Percentiles rank a stretch among this genome's conserved stretches.
phyloP scores from a whole-genome alignment of 1,139 yeast species.

The Blastobotrys malaysiensis region DNA sequence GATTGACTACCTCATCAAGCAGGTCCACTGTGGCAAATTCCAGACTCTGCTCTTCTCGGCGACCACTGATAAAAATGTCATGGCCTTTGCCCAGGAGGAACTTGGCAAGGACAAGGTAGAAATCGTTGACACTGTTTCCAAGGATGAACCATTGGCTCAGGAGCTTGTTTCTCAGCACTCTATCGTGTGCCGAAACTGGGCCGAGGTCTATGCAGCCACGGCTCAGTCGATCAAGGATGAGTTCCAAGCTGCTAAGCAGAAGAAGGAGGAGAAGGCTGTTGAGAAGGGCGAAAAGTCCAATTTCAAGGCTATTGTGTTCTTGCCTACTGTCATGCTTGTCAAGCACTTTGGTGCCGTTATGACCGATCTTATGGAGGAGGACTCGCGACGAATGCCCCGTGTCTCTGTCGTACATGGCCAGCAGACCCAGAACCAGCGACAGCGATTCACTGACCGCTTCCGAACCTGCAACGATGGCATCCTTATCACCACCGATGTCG shows the following conservation, averaged over 20 bases:
- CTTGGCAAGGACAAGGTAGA: slow-evolving; percentile 55
- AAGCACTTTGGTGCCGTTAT: slow-evolving; percentile 44
- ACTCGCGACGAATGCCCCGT: slow-evolving; percentile 9
- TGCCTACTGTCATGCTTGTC: slow-evolving; percentile 71
- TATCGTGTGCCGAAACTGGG: slow-evolving; percentile 42
- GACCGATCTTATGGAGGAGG: slow-evolving; percentile 12
- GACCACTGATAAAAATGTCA: slow-evolving; percentile 67
- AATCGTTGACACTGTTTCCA: slow-evolving; percentile 70
- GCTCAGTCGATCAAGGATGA: slow-evolving; percentile 24
- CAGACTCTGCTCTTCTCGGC: slow-evolving; percentile 83
- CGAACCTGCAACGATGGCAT: slow-evolving; percentile 48
- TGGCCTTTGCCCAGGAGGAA: slow-evolving; percentile 56
- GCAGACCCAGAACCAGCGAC: slow-evolving; percentile 60
- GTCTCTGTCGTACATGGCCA: slow-evolving; percentile 58
- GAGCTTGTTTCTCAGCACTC: slow-evolving; percentile 70
- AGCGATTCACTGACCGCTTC: slow-evolving; percentile 51
- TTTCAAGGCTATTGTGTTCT: slow-evolving; percentile 75
- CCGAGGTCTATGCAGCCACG: slow-evolving; percentile 33
- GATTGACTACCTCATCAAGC: slow-evolving; percentile 46
- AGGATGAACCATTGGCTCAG: slow-evolving; percentile 70
- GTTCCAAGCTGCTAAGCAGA: slow-evolving; percentile 27
- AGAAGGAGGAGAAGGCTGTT: slow-evolving; percentile 11
- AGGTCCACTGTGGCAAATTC: slow-evolving; percentile 18
- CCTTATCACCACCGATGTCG: slow-evolving; percentile 84
- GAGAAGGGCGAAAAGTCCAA: neutral